Evolutionary conservation across 768 basidiomycete genomes (phyloP).

Genomic region (Dentipellis sp.): DNA sequence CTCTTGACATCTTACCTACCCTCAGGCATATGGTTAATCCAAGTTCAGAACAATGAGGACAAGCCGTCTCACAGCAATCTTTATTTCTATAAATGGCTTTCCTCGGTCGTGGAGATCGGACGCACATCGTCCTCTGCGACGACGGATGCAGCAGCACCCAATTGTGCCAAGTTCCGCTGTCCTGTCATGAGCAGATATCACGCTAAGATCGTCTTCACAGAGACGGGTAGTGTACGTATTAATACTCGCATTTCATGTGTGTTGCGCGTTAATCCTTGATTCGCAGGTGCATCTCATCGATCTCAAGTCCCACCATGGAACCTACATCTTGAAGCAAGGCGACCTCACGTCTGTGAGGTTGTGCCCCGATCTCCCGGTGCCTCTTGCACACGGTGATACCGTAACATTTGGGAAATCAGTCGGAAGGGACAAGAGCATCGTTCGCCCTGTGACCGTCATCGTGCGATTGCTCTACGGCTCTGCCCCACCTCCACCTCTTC

Average conservation of each 20-base stretch:
- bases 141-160: constrained; percentile 29
- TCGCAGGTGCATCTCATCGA: constrained; percentile 61
- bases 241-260: not conserved
- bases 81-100: constrained; percentile 41
- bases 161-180: constrained; percentile 59
- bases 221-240: not conserved
- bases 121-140: constrained; percentile 48
- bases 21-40: not conserved
- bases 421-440: constrained; percentile 48
- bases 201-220: constrained; percentile 52
- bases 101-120: constrained; percentile 52
- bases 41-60: not conserved
- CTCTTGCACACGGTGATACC: constrained; percentile 57
- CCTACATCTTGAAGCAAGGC: constrained; percentile 47
- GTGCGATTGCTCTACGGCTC: constrained; percentile 42
- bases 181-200: constrained; percentile 74
- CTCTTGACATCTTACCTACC: not conserved
- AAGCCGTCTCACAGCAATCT: constrained; percentile 27
- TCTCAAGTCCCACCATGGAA: constrained; percentile 69
- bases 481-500: constrained; percentile 6
- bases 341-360: constrained; percentile 41
- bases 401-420: constrained; percentile 76
- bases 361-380: constrained; percentile 43
- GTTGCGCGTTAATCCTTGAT: constrained; percentile 4
- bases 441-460: constrained; percentile 52